Evolutionary conservation across 345 rosid species (phyloP).

Genomic region (thale cress (Arabidopsis thaliana)): DNA sequence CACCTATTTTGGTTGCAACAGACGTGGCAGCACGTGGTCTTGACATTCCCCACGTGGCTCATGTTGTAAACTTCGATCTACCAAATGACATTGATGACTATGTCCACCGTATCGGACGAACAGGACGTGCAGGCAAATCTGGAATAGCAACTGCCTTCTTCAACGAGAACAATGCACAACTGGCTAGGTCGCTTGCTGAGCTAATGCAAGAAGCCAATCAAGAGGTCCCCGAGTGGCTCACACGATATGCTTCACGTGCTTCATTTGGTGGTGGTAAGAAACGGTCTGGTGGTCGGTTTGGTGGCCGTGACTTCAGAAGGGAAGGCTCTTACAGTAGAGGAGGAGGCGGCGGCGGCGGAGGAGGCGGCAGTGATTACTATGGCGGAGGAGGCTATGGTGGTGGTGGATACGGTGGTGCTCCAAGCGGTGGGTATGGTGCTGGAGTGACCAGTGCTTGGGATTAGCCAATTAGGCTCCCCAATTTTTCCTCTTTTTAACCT

Average conservation of each 20-base stretch:
- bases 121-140: constrained; percentile 95
- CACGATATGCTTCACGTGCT: constrained; percentile 80
- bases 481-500: constrained; percentile 32
- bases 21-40: constrained; percentile 90
- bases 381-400: constrained; percentile 45
- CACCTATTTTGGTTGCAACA: constrained; percentile 97
- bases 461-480: constrained; percentile 48
- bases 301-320: constrained; percentile 88
- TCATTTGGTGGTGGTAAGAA: constrained; percentile 63
- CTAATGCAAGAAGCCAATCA: constrained; percentile 95
- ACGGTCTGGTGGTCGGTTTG: constrained; percentile 83
- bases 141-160: constrained; percentile 98
- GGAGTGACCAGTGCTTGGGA: constrained; percentile 90
- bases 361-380: constrained; percentile 52
- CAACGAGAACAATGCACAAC: constrained; percentile 68
- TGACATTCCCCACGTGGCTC: constrained; percentile 94
- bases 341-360: constrained; percentile 67
- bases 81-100: constrained; percentile 98
- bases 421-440: constrained; percentile 47
- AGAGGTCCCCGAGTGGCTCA: constrained; percentile 96
- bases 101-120: constrained; percentile 94
- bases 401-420: constrained; percentile 45
- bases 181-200: constrained; percentile 79
- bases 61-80: constrained; percentile 95
- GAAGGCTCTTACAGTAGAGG: constrained; percentile 68